phyloP scores from a whole-genome alignment of 1,139 yeast species.

The Tardiomyces depauwii region DNA sequence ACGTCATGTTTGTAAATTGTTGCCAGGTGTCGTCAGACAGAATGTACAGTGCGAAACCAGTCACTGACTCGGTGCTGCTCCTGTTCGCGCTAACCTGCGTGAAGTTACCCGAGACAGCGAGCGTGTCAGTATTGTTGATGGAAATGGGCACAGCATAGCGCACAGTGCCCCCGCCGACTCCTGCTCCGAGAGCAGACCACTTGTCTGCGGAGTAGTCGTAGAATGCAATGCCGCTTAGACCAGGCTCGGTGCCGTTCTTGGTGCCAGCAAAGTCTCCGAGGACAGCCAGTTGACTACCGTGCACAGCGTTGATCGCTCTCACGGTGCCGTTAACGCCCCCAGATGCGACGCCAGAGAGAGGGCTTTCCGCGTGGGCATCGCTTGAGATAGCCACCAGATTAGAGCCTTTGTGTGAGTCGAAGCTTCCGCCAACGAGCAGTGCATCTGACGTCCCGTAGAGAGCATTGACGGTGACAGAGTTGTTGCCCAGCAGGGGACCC shows the following conservation, averaged over 20 bases:
- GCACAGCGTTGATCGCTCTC: neutral
- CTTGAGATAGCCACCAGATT: conserved; percentile 2
- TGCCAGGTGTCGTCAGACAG: conserved; percentile 17
- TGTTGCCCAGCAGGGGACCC: conserved; percentile 31
- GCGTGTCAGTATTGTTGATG: conserved; percentile 23
- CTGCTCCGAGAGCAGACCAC: conserved; percentile 10
- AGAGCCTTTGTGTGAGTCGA: conserved; percentile 26
- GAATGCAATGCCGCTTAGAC: conserved; percentile 16
- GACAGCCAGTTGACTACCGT: neutral
- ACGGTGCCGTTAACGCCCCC: neutral
- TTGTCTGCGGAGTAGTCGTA: conserved; percentile 16
- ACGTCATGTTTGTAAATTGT: conserved; percentile 5
- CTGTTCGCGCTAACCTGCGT: conserved; percentile 10
- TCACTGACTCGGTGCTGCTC: conserved; percentile 4
- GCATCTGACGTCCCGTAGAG: conserved; percentile 24
- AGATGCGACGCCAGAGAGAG: conserved; percentile 5
- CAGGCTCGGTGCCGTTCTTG: conserved; percentile 18
- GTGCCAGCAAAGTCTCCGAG: conserved; percentile 9
- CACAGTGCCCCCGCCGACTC: neutral
- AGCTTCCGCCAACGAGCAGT: conserved; percentile 39
- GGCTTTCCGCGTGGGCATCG: neutral
- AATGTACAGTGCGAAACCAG: conserved; percentile 22
- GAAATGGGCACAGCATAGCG: conserved; percentile 4
- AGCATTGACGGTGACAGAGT: conserved; percentile 31
- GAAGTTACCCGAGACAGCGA: conserved; percentile 27